Conservation (phyloP, 371 early-diverging fungal species). For the Rhizopus delemar region DNA sequence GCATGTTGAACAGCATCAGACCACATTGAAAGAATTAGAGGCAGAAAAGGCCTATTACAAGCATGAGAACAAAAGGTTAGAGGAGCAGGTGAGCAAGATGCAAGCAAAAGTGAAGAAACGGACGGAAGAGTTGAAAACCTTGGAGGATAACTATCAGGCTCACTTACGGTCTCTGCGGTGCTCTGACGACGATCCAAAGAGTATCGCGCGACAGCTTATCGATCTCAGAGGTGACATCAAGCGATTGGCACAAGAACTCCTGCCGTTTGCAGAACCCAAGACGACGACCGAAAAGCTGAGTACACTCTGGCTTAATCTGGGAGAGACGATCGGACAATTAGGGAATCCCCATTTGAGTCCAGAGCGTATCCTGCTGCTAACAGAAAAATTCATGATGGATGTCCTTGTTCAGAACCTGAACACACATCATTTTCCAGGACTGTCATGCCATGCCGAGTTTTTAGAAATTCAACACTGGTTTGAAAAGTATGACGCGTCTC, state of each 20-base stretch:
- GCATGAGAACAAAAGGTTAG: constrained; percentile 18
- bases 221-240: constrained; percentile 27
- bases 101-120: constrained; percentile 30
- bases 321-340: constrained; percentile 29
- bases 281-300: constrained; percentile 28
- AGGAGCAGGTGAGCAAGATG: constrained; percentile 18
- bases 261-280: constrained; percentile 27
- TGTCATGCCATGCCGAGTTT: constrained; percentile 25
- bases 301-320: constrained; percentile 48
- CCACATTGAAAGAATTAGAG: constrained; percentile 24
- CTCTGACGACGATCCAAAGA: constrained; percentile 36
- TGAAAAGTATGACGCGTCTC: constrained; percentile 19
- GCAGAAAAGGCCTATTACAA: constrained; percentile 23
- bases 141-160: constrained; percentile 32
- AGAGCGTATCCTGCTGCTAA: constrained; percentile 32
- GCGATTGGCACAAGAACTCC: constrained; percentile 26
- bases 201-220: constrained; percentile 25
- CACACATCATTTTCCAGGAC: constrained; percentile 31
- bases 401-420: constrained; percentile 47
- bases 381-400: constrained; percentile 58
- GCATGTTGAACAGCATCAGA: constrained; percentile 24
- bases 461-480: constrained; percentile 26
- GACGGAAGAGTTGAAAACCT: constrained; percentile 16
- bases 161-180: constrained; percentile 41
- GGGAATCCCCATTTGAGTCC: constrained; percentile 29